Evolutionary conservation across 148 eudicot species (phyloP), one percentile per base, ranked within the genome.

Genomic region (Heliosperma pusillum): DNA sequence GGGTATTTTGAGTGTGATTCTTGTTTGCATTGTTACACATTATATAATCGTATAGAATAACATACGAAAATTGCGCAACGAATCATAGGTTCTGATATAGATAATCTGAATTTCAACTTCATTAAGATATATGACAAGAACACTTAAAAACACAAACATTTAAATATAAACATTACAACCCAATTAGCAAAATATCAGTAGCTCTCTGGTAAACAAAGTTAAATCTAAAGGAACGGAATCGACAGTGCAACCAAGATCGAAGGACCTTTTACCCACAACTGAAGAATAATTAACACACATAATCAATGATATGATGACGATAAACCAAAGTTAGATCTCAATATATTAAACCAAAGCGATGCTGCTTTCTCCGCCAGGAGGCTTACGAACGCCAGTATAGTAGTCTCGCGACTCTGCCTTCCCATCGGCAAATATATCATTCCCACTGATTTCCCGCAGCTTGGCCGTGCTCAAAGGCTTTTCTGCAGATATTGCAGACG

Each of bases 341-440:
- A 17, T 21, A 40, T 40, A 67, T 67, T 22, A 93, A 69, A 93
- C 97, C 89, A 93, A 80, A 10, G 98, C 94, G 56, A 93, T 93
- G 89, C 95, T 93, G 90, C 98, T 93, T 82, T 92, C 92, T 0
- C 98, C 97, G 56, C 98, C 98, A 1, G 98, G 98, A 47, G 98
- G 98, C 86, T 93, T 91, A 47, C 98, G 98, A 3, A 93, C 97
- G 30, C 98, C 98, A 1, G 87, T 95, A 70, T 89, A 84, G 82
- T 89, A 91, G 78, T 91, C 98, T 26, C 98, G 90, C 6, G 95
- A 86, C 69, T 93, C 98, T 55, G 58, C 88, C 79, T 93, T 93
- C 72, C 95, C 98, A 33, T 93, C 98, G 0, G 98, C 84, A 53
- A 93, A 93, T 36, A 93, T 93, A 70, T 91, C 81, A 33, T 84